Evolutionary conservation across 495 filamentous ascomycete species (phyloP).

Genomic region (Tuber indicum): DNA sequence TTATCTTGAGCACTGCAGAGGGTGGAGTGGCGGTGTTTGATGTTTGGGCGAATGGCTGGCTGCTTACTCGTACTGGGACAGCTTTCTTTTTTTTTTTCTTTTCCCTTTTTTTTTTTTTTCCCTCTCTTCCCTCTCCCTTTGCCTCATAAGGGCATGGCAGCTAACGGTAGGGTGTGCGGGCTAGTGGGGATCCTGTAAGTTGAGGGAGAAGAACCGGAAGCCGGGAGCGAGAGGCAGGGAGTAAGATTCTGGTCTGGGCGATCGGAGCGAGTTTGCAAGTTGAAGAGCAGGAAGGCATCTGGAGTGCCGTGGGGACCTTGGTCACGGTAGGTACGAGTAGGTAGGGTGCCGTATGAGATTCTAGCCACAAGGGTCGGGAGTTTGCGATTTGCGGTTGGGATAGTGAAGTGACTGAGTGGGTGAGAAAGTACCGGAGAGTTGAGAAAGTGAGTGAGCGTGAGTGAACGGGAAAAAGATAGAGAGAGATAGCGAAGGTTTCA

Average conservation of each 20-base stretch:
- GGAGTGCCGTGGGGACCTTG: conserved; percentile 2
- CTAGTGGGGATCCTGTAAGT: not conserved
- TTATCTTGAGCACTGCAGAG: not conserved
- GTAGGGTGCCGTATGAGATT: not conserved
- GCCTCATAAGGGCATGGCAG: not conserved
- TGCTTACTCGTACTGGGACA: conserved; percentile 2
- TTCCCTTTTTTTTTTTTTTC: not conserved
- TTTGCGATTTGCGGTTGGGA: not conserved
- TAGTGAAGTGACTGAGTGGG: not conserved
- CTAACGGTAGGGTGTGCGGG: not conserved
- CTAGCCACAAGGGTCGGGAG: conserved; percentile 3
- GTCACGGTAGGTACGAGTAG: not conserved
- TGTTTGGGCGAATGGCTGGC: not conserved
- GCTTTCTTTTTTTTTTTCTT: not conserved
- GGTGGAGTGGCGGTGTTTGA: not conserved
- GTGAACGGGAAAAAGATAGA: not conserved
- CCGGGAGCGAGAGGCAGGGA: not conserved
- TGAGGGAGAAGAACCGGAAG: not conserved
- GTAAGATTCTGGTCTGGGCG: conserved; percentile 1
- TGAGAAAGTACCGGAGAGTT: not conserved
- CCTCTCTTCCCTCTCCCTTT: not conserved
- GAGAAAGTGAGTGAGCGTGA: not conserved
- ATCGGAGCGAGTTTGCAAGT: not conserved
- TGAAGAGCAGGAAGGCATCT: not conserved
- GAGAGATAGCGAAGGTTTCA: not conserved